Base-by-base conservation (phyloP, 345 rosid genomes). In the Alliaria petiolata region DNA sequence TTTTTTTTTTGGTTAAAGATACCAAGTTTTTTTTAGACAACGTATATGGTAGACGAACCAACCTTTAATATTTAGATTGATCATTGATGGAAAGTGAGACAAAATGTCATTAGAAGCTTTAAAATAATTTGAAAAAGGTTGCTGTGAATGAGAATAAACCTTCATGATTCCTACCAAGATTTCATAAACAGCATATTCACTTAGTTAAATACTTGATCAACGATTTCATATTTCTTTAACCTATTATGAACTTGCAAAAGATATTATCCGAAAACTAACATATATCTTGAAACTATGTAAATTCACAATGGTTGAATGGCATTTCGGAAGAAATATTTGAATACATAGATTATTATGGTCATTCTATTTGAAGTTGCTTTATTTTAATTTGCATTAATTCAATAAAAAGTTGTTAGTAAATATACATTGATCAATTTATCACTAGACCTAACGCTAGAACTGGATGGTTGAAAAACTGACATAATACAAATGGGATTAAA, bases 141-240 rank as follows among this genome's bases (percentile, higher is more conserved):
- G 65, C 16, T 55, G 65, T 58, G 35, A 45, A 7, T 46, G 34
- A 65, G 51, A 72, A 72, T 65, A 65, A 74, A 74, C 72, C 67
- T 59, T 66, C 62, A 49, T 66, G 72, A 49, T 66, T 66, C 72
- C 46, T 19, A 64, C 22, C 19, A 58, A 66, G n/a, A n/a, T 49
- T 30, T 38, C 39, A 47, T 42, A 38, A 17, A 65, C 26, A 46
- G 13, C 28, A 36, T 4, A 22, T 38, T 73, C 60, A 65, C 36
- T 73, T 65, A 35, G n/a, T n/a, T 55, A 19, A 53, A n/a, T n/a
- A n/a, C n/a, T n/a, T n/a, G 25, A 22, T 22, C 2, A 22, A 25
- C 56, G 45, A 52, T 62, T 45, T 36, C 65, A 64, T 42, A 31
- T 19, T 19, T 45, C 31, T 5, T 62, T 31, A 36, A 16, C 59